Evolutionary conservation across 495 filamentous ascomycete genomes (phyloP).

Genomic region (Podospora pseudoanserina): DNA sequence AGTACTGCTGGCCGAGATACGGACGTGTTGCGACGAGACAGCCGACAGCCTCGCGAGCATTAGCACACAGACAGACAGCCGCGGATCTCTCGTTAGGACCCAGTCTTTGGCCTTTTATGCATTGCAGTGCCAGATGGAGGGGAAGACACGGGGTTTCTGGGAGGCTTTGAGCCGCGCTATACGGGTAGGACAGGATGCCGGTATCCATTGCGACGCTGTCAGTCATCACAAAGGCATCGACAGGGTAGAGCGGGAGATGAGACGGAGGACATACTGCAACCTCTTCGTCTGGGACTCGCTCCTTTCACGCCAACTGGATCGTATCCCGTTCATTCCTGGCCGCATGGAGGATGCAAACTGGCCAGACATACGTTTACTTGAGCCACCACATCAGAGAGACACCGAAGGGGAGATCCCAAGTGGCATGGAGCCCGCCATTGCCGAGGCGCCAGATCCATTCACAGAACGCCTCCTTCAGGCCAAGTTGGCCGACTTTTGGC

Average conservation of each 20-base stretch:
- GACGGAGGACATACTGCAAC: not conserved
- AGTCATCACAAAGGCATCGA: not conserved
- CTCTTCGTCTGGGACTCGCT: not conserved
- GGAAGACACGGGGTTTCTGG: not conserved
- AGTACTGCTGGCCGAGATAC: not conserved
- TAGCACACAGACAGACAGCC: not conserved
- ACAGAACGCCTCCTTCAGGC: not conserved
- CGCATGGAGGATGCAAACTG: not conserved
- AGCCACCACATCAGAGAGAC: not conserved
- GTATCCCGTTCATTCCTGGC: not conserved
- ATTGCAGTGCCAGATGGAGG: not conserved
- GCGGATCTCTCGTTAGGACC: not conserved
- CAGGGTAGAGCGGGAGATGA: not conserved
- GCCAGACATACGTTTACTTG: not conserved
- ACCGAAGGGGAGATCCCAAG: not conserved
- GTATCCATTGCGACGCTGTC: not conserved
- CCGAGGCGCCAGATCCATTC: not conserved
- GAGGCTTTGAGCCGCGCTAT: not conserved
- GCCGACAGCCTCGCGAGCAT: not conserved
- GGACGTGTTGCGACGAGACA: not conserved
- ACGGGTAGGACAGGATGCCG: not conserved
- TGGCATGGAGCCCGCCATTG: not conserved
- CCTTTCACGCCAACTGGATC: not conserved
- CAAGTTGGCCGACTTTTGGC: not conserved
- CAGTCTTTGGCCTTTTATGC: not conserved